Evolutionary conservation across 2,329 filamentous ascomycete species (phyloP), one percentile per base, ranked within the genome.

Genomic region (Colletotrichum musicola): DNA sequence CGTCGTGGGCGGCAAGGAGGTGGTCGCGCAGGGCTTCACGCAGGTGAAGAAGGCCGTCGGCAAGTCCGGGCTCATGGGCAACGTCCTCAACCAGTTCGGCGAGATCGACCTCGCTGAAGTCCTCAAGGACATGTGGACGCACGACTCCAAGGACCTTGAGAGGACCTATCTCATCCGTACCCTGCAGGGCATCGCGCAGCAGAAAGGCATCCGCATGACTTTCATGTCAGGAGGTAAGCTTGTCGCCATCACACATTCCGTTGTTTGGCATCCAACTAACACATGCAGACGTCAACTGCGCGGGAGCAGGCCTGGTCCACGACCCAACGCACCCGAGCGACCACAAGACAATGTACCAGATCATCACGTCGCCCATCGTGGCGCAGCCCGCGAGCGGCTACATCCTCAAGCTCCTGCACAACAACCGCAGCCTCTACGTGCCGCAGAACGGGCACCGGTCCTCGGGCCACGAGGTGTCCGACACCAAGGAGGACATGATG

Each of bases 401-500:
- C 81, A 91, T 98, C 49, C 86, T 98, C 74, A 97, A 97, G 79
- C 88, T 99, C 76, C 90, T 99, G n/a, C 94, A 98, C 85, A 96
- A 92, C 84, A 95, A 95, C 82, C 96, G 95, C 80, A 89, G 93
- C 44, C 89, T 98, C 30, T 99, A 98, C 79, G 87, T 99, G 62
- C 96, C 96, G 0, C 86, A 88, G 62, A 99, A 99, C 79, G 95
- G 95, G 1, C 90, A 94, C 64, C 88, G 89, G 72, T 90, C 30
- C 30, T 35, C 92, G 1, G 92, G 86, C 1, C 89, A 94, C 70
- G 88, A 91, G 72, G 87, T 93, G 1, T 92, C 91, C 1, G 96
- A 99, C 78, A 99, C 96, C 54, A 98, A 99, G 81, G 96, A 99
- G 80, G 96, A 99, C 81, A 99, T 99, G 96, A 97, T 99, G 93